Evolutionary conservation across 495 filamentous ascomycete genomes (phyloP), one percentile per base, ranked within the genome.

Genomic region (Penicillium canariense): DNA sequence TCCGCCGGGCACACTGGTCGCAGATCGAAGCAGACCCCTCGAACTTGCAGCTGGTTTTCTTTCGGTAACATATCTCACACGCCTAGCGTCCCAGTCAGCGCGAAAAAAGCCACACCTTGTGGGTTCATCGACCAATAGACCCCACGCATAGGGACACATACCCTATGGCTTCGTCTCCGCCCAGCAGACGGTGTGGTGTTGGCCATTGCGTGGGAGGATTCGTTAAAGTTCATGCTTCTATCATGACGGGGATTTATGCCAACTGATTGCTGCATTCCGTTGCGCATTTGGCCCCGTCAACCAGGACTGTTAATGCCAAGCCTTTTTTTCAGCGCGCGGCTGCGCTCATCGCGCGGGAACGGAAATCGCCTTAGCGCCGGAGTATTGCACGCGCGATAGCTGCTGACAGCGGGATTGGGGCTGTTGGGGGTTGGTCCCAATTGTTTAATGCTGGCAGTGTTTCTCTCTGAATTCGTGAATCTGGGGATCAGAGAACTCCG

Each of bases 11-110:
- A 68, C 94, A 98, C 71, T 96, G 94, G 11, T 87, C 84, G 75
- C 94, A 98, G 18, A 62, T 15, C 20, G 45, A 12, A 45, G 83
- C 77, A 27, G 90, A 87, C 49, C 89, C 81, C 68, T 95, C 92
- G 46, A 91, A 85, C 68, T 96, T 91, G 70, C 94, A 98, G 73
- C 94, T 96, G 64, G 94, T 95, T 81, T 97, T 97, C 80, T 91
- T 96, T 75, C 90, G 94, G 61, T 89, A 84, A 66, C 94, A 98
- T 88, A 91, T 92, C 65, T 96, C 91, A 77, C 93, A 98, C 46
- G 91, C 91, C 88, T 93, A 54, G 44, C 14, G 25, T 34, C 39
- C 26, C 35, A 44, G 58, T 56, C 48, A 61, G 60, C 50, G 30
- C 20, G n/a, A 15, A 45, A 26, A 3, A 8, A 22, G 5, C 11